phyloP scores from a whole-genome alignment of 768 basidiomycete species.

The Stropharia rugosoannulata region DNA sequence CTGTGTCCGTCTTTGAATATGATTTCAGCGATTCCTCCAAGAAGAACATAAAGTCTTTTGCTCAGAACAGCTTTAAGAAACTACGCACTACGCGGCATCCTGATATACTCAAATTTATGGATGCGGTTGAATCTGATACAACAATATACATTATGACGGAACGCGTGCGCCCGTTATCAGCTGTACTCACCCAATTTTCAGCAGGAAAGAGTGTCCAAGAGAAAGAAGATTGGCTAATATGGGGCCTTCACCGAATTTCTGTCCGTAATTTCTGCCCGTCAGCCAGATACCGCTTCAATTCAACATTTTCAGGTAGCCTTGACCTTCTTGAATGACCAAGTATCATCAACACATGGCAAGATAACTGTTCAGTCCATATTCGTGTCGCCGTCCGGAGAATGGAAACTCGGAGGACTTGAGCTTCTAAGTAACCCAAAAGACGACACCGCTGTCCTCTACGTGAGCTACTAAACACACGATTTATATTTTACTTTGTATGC shows the following conservation, averaged over 20 bases:
- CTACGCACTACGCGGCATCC: constrained; percentile 92
- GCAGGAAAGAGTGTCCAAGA: constrained; percentile 55
- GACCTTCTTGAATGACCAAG: constrained; percentile 85
- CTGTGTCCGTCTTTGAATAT: constrained; percentile 91
- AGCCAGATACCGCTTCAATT: not conserved
- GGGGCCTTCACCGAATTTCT: constrained; percentile 90
- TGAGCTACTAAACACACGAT: constrained; percentile 34
- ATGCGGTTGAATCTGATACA: constrained; percentile 86
- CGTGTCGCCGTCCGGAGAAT: constrained; percentile 91
- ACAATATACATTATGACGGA: constrained; percentile 94
- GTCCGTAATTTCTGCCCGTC: constrained; percentile 43
- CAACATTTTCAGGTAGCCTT: constrained; percentile 66
- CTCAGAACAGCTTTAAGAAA: constrained; percentile 88
- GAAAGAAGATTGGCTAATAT: constrained; percentile 86
- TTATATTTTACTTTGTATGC: constrained; percentile 1
- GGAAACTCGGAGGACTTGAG: constrained; percentile 96
- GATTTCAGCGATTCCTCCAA: constrained; percentile 64
- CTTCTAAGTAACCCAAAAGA: constrained; percentile 83
- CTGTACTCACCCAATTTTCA: constrained; percentile 60
- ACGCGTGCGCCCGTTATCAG: constrained; percentile 75
- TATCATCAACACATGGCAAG: constrained; percentile 81
- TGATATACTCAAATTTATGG: constrained; percentile 94
- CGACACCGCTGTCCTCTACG: constrained; percentile 75
- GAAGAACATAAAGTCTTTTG: constrained; percentile 67
- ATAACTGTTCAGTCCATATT: constrained; percentile 77